These are phyloP conservation scores for Schizonepeta tenuifolia DNA, from an alignment of 257 asterid genomes.

Conservation along the genomic window DNA sequence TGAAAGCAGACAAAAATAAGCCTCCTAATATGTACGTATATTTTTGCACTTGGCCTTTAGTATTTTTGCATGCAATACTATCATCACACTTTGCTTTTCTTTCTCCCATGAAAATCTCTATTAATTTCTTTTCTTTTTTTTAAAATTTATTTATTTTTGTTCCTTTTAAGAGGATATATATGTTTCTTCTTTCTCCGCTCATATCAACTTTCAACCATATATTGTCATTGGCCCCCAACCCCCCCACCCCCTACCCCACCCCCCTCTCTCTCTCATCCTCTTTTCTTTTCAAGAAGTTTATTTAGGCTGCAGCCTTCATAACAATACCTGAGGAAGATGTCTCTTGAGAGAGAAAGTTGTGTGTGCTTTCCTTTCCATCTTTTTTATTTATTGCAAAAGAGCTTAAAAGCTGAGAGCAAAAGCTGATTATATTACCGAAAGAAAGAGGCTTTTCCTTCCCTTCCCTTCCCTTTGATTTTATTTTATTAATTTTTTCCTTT, in stretches of 20 bases:
- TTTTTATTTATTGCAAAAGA: slow-evolving; percentile 31
- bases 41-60: slow-evolving; percentile 36
- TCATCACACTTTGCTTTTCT: too few relatives aligned
- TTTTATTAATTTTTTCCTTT: not conserved
- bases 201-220: slow-evolving; percentile 38
- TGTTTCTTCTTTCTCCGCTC: slow-evolving; percentile 36
- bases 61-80: slow-evolving; percentile 49
- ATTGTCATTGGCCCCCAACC: slow-evolving; percentile 28
- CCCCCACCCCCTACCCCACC: not conserved
- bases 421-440: slow-evolving; percentile 52
- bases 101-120: slow-evolving; percentile 32
- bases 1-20: slow-evolving; percentile 50
- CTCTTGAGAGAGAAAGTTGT: slow-evolving; percentile 24
- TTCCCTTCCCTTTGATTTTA: not conserved
- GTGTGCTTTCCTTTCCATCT: slow-evolving; percentile 4
- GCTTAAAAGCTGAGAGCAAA: slow-evolving; percentile 41
- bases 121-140: not conserved
- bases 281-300: slow-evolving; percentile 18
- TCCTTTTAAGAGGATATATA: slow-evolving; percentile 42
- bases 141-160: slow-evolving; percentile 46
- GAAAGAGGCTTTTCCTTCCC: slow-evolving; percentile 30
- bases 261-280: not conserved
- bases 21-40: slow-evolving; percentile 43
- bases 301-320: slow-evolving; percentile 30
- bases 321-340: slow-evolving; percentile 40